These are phyloP conservation scores for Lichtheimia corymbifera DNA, from an alignment of 371 early-diverging fungal species.

Conservation along the genomic window DNA sequence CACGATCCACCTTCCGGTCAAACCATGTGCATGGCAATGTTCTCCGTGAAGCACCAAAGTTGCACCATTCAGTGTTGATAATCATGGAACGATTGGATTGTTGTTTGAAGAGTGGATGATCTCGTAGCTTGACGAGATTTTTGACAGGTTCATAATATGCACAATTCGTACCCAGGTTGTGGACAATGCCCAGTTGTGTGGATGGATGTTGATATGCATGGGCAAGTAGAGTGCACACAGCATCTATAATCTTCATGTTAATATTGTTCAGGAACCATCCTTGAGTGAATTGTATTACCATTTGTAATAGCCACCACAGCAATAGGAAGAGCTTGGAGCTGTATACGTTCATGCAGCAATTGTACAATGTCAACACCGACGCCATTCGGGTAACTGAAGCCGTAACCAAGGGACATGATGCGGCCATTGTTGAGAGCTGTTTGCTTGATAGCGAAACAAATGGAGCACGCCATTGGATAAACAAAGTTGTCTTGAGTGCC, in stretches of 20 bases:
- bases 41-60: constrained; percentile 74
- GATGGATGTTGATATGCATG: constrained; percentile 85
- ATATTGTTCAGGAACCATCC: background rate
- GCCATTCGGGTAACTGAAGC: constrained; percentile 45
- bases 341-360: constrained; percentile 40
- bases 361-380: constrained; percentile 49
- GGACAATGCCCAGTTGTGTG: constrained; percentile 86
- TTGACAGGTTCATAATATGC: constrained; percentile 83
- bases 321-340: constrained; percentile 39
- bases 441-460: constrained; percentile 51
- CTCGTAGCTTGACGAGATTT: constrained; percentile 70
- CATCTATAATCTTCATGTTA: constrained; percentile 55
- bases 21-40: constrained; percentile 81
- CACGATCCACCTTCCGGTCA: constrained; percentile 79
- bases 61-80: constrained; percentile 89
- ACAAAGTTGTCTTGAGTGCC: constrained; percentile 50
- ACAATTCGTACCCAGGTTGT: constrained; percentile 95
- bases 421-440: constrained; percentile 37
- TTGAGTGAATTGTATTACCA: constrained; percentile 61
- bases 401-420: constrained; percentile 40
- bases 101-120: constrained; percentile 16
- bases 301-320: constrained; percentile 58
- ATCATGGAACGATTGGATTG: constrained; percentile 64
- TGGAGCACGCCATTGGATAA: constrained; percentile 48
- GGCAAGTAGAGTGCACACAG: constrained; percentile 88